Evolutionary conservation across 2,329 filamentous ascomycete genomes (phyloP).

Genomic region (Trichoderma aggressivum): DNA sequence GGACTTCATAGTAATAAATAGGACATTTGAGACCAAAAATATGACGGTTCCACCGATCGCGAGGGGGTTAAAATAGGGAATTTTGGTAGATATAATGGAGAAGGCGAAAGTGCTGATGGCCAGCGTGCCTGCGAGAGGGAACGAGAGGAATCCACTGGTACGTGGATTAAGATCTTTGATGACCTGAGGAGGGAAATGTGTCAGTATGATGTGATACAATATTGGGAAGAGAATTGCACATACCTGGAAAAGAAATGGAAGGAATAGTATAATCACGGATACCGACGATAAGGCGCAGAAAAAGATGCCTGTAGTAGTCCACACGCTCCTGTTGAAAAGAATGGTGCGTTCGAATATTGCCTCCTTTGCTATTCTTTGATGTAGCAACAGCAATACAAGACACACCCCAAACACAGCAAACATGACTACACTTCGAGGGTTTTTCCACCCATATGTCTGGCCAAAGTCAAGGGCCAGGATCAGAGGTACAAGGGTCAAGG

Average conservation of each 20-base stretch:
- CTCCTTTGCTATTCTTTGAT: not conserved
- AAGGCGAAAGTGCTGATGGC: not conserved
- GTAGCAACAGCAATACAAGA: not conserved
- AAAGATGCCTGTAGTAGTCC: not conserved
- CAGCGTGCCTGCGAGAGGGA: not conserved
- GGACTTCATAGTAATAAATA: not conserved
- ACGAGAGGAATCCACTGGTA: not conserved
- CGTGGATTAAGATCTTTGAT: not conserved
- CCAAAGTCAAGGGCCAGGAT: not conserved
- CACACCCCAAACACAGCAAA: not conserved
- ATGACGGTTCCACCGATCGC: not conserved
- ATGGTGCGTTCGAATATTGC: not conserved
- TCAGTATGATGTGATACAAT: not conserved
- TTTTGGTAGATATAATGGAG: not conserved
- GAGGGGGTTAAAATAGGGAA: not conserved
- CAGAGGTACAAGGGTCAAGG: not conserved
- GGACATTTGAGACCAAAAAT: not conserved
- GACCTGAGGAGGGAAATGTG: not conserved
- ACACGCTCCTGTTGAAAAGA: not conserved
- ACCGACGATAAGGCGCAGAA: not conserved
- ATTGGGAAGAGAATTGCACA: not conserved
- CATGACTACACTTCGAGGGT: not conserved
- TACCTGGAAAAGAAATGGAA: constrained; percentile 4
- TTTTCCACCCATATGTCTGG: not conserved
- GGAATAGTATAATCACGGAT: not conserved